These are phyloP conservation scores for Marchantia polymorpha DNA, from an alignment of 225 moss, liverwort and hornwort species.

Conservation along the genomic window DNA sequence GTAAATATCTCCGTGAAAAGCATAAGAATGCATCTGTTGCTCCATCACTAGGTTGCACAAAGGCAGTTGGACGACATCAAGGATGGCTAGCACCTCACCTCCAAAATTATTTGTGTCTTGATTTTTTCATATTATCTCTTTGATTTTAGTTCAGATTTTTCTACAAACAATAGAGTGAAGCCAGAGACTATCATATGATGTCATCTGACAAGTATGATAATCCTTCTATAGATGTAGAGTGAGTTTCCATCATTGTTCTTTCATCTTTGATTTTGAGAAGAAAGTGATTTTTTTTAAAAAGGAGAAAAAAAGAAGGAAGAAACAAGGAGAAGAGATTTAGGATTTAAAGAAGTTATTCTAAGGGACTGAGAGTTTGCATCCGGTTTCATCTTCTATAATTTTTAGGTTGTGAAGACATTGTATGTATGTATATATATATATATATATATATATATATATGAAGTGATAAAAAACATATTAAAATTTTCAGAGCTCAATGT, in stretches of 20 bases:
- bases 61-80: background rate
- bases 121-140: background rate
- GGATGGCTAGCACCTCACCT: background rate
- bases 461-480: too few relatives aligned
- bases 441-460: too few relatives aligned
- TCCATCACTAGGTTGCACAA: background rate
- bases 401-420: too few relatives aligned
- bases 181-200: background rate
- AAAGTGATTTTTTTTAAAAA: background rate
- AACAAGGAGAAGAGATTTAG: too few relatives aligned
- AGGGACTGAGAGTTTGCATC: too few relatives aligned
- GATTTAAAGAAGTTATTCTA: too few relatives aligned
- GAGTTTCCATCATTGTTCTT: background rate
- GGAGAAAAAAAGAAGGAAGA: too few relatives aligned
- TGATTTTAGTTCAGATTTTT: background rate
- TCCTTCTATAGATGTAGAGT: background rate
- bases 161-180: background rate
- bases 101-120: background rate
- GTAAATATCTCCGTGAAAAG: background rate
- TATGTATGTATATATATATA: too few relatives aligned
- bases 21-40: background rate
- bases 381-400: too few relatives aligned
- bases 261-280: slow-evolving; percentile 5
- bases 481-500: too few relatives aligned
- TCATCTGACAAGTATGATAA: background rate